Conservation (phyloP, 2,329 filamentous ascomycete genomes). For the Massarina eburnea region DNA sequence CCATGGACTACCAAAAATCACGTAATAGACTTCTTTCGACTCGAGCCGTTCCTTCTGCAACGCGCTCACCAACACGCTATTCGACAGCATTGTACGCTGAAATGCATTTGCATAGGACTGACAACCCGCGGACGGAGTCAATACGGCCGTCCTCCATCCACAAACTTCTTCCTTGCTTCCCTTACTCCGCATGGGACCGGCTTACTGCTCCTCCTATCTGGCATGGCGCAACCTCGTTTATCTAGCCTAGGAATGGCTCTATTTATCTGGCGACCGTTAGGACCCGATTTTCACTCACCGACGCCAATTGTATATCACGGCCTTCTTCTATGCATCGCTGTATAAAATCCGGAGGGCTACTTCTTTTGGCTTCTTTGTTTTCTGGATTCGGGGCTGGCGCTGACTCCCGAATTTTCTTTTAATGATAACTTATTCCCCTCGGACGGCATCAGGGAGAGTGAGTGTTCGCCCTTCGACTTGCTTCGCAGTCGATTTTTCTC, state of each 20-base stretch:
- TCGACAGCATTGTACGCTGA: conserved; percentile 19
- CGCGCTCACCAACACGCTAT: conserved; percentile 7
- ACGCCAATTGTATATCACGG: conserved; percentile 20
- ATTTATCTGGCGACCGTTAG: conserved; percentile 10
- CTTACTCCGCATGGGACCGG: conserved; percentile 3
- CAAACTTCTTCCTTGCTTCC: conserved; percentile 8
- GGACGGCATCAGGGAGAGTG: not conserved
- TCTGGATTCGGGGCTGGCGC: conserved; percentile 13
- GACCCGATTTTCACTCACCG: conserved; percentile 12
- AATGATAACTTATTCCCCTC: not conserved
- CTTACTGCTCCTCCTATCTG: conserved; percentile 1
- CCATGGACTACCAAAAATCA: conserved; percentile 26
- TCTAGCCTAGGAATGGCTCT: conserved; percentile 7
- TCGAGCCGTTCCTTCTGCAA: conserved; percentile 5
- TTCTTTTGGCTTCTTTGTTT: conserved; percentile 6
- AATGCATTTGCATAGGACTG: conserved; percentile 29
- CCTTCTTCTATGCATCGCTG: conserved; percentile 18
- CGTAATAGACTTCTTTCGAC: conserved; percentile 31
- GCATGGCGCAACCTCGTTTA: conserved; percentile 3
- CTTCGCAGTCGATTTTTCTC: not conserved
- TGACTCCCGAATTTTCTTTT: not conserved
- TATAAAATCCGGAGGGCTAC: conserved; percentile 10
- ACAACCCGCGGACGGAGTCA: conserved; percentile 11
- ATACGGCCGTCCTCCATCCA: too few relatives aligned
- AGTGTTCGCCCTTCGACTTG: not conserved